Conservation (phyloP, 805 yeast species). For the Candida boleticola region DNA sequence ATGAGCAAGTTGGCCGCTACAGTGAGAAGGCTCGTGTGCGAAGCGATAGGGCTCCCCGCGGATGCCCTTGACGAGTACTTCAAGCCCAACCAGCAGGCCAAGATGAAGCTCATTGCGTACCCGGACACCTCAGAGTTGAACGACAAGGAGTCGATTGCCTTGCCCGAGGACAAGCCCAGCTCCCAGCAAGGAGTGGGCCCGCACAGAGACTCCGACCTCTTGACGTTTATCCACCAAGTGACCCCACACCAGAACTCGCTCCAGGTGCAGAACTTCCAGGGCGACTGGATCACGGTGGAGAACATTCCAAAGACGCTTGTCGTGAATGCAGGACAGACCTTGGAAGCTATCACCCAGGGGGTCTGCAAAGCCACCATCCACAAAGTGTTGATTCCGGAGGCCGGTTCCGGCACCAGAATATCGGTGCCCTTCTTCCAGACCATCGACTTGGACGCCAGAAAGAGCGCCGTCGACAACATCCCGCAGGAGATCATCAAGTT, state of each 20-base stretch:
- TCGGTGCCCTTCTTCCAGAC: slow-evolving; percentile 51
- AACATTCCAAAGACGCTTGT: slow-evolving; percentile 49
- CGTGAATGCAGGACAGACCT: slow-evolving; percentile 59
- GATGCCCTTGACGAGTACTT: slow-evolving; percentile 48
- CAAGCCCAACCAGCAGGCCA: slow-evolving; percentile 49
- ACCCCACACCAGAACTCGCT: slow-evolving; percentile 46
- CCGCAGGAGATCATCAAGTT: slow-evolving; percentile 25
- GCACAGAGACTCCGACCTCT: slow-evolving; percentile 63
- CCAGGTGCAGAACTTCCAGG: slow-evolving; percentile 54
- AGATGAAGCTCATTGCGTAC: slow-evolving; percentile 56
- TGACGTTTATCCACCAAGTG: slow-evolving; percentile 61
- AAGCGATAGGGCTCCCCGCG: slow-evolving; percentile 49
- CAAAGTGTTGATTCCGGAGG: slow-evolving; percentile 45
- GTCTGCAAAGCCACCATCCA: slow-evolving; percentile 61
- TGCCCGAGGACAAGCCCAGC: slow-evolving; percentile 24
- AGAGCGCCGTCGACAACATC: slow-evolving; percentile 27
- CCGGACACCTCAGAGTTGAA: slow-evolving; percentile 41
- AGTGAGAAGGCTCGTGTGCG: slow-evolving; percentile 50
- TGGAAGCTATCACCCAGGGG: slow-evolving; percentile 58
- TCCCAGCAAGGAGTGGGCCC: slow-evolving; percentile 58
- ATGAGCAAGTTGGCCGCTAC: slow-evolving; percentile 44
- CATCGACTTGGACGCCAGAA: slow-evolving; percentile 36
- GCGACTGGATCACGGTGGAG: slow-evolving; percentile 56
- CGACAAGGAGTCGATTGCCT: slow-evolving; percentile 19
- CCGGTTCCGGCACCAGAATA: slow-evolving; percentile 38